These are phyloP conservation scores for Globisporangium takayamanum DNA, from an alignment of 352 stramenopile species.

Conservation along the genomic window DNA sequence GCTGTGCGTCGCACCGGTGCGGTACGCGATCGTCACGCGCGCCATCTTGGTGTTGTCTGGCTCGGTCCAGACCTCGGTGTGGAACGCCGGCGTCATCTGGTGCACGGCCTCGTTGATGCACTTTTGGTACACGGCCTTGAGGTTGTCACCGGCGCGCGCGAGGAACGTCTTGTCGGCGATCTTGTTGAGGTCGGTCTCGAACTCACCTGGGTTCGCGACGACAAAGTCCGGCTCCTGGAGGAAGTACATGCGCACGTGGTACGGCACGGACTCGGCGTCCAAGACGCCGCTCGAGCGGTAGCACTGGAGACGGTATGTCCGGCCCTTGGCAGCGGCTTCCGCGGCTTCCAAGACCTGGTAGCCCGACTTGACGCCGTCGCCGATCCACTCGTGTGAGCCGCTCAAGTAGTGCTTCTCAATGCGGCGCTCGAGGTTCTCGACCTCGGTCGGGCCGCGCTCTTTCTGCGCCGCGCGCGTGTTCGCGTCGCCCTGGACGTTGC, in stretches of 20 bases:
- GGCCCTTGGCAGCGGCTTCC: slow-evolving; percentile 37
- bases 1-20: slow-evolving; percentile 67
- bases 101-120: slow-evolving; percentile 60
- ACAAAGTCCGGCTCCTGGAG: slow-evolving; percentile 67
- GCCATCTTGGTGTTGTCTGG: slow-evolving; percentile 73
- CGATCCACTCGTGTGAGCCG: slow-evolving; percentile 57
- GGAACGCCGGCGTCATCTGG: slow-evolving; percentile 77
- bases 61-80: slow-evolving; percentile 74
- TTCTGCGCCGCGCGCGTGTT: slow-evolving; percentile 45
- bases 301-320: slow-evolving; percentile 79
- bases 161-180: slow-evolving; percentile 77
- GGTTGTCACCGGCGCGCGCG: slow-evolving; percentile 42
- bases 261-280: slow-evolving; percentile 62
- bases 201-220: slow-evolving; percentile 41
- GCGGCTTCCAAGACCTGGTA: slow-evolving; percentile 69
- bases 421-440: slow-evolving; percentile 62
- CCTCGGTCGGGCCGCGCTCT: slow-evolving; percentile 53
- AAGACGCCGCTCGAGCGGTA: slow-evolving; percentile 78
- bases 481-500: slow-evolving; percentile 72
- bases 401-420: slow-evolving; percentile 81
- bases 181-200: slow-evolving; percentile 72
- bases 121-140: slow-evolving; percentile 79
- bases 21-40: slow-evolving; percentile 72
- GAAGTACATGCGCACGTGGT: slow-evolving; percentile 85
- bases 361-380: slow-evolving; percentile 70